Percentiles rank a stretch among this genome's conserved stretches.
phyloP scores from a whole-genome alignment of 805 yeast species.

The Pichia sporocuriosa region DNA sequence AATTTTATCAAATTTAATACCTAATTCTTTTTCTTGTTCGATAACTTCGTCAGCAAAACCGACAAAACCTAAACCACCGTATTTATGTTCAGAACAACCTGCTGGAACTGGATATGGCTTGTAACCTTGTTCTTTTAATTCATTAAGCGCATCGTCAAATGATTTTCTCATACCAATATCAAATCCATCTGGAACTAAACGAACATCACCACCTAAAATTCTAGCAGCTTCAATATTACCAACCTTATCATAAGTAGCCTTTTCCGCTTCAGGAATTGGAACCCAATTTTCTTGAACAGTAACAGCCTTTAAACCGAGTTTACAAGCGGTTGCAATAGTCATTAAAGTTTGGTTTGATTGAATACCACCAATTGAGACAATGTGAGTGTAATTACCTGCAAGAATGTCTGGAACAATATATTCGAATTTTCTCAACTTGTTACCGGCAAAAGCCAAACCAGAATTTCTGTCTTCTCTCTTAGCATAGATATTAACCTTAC shows the following conservation, averaged over 20 bases:
- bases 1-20: conserved; percentile 30
- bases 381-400: conserved; percentile 30
- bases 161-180: conserved; percentile 33
- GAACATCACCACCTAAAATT: conserved; percentile 33
- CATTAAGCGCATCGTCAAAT: conserved; percentile 27
- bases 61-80: conserved; percentile 33
- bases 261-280: conserved; percentile 29
- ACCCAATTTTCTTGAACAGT: conserved; percentile 34
- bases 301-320: conserved; percentile 30
- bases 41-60: conserved; percentile 31
- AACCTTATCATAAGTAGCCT: conserved; percentile 27
- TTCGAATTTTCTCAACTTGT: conserved; percentile 30
- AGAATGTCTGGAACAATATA: conserved; percentile 30
- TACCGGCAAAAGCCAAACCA: conserved; percentile 32
- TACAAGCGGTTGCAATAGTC: conserved; percentile 33
- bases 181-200: conserved; percentile 29
- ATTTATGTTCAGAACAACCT: conserved; percentile 32
- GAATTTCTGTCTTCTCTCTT: conserved; percentile 32
- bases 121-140: conserved; percentile 24
- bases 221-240: conserved; percentile 33
- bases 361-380: conserved; percentile 32
- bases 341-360: conserved; percentile 32
- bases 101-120: conserved; percentile 35
- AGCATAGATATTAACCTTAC: conserved; percentile 29
- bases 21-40: conserved; percentile 30